These are phyloP conservation scores for Mucor piriformis DNA, from an alignment of 371 early-diverging fungal species.

Conservation along the genomic window DNA sequence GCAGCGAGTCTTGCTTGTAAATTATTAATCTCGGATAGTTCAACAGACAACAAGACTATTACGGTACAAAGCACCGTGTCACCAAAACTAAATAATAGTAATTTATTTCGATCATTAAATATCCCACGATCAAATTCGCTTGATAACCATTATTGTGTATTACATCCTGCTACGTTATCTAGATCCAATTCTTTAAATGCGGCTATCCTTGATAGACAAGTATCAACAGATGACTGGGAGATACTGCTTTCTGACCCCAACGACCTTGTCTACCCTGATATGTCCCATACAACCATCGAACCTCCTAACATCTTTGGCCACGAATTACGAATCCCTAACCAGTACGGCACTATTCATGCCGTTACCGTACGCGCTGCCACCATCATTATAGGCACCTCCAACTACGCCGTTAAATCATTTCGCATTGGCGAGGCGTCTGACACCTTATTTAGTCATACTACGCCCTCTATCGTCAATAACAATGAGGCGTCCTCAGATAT, in stretches of 20 bases:
- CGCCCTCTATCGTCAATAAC: no score
- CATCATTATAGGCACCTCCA: neutral
- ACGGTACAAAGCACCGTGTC: neutral
- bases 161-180: neutral
- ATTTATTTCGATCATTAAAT: conserved; percentile 1
- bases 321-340: conserved; percentile 3
- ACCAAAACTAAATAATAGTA: neutral
- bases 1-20: no score
- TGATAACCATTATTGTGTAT: neutral
- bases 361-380: neutral
- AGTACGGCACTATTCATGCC: conserved; percentile 2
- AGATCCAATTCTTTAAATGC: neutral
- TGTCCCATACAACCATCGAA: neutral
- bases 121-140: conserved; percentile 6
- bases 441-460: neutral
- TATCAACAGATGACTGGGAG: neutral
- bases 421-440: neutral
- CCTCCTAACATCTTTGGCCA: neutral
- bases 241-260: neutral
- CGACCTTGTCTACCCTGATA: neutral
- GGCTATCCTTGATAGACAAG: neutral
- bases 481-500: neutral
- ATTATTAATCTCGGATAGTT: neutral
- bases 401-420: neutral
- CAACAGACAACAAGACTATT: neutral